These are phyloP conservation scores for Microbotryomycetes sp. DNA, from an alignment of 1,284 basidiomycete species.

Conservation along the genomic window DNA sequence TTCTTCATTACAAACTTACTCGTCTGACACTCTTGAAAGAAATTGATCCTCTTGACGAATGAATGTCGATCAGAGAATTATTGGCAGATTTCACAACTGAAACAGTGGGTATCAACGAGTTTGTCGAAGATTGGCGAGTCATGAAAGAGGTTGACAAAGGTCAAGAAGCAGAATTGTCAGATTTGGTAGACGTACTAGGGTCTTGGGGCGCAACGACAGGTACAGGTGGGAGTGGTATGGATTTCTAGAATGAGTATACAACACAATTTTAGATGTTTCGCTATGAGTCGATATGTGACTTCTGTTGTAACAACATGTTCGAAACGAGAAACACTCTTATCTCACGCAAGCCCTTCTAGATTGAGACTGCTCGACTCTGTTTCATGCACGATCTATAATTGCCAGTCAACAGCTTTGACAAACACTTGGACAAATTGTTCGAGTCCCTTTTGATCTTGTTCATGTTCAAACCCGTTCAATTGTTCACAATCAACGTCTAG, in stretches of 20 bases:
- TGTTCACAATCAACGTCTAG: conserved; percentile 45
- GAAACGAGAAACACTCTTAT: too few relatives aligned
- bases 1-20: neutral
- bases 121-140: conserved; percentile 30
- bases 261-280: too few relatives aligned
- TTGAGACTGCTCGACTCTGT: neutral
- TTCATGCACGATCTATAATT: too few relatives aligned
- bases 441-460: conserved; percentile 38
- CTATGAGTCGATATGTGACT: too few relatives aligned
- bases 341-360: too few relatives aligned
- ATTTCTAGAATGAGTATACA: neutral
- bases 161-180: conserved; percentile 26
- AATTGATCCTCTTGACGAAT: too few relatives aligned
- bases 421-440: conserved; percentile 36
- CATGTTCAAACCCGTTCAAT: conserved; percentile 40
- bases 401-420: conserved; percentile 19
- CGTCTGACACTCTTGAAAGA: neutral
- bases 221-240: neutral
- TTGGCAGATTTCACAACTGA: conserved; percentile 32
- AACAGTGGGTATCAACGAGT: conserved; percentile 23
- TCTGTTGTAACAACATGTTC: neutral
- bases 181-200: conserved; percentile 30
- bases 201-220: conserved; percentile 20
- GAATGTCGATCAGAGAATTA: conserved; percentile 19
- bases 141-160: conserved; percentile 36